Evolutionary conservation across 73 alveolate species (phyloP), one percentile per base, ranked within the genome.

Genomic region (Paramecium bursaria): DNA sequence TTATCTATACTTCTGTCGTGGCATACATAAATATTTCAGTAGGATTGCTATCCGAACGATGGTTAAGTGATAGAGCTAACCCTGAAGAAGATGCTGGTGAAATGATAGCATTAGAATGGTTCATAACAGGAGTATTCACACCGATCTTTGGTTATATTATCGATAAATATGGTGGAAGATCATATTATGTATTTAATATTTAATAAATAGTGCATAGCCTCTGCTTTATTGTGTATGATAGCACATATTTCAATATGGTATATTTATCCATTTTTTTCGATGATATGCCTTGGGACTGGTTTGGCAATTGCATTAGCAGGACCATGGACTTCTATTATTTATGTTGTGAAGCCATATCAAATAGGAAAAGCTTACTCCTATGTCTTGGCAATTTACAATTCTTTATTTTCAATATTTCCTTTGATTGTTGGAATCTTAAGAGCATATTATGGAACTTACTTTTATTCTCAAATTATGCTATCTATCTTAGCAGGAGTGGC

Each of bases 371-470:
- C 48, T 27, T 57, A 57, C 33, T 48, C 76, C 15, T 57, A 57
- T 57, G 31, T 57, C 27, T 30, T 57, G 19, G 27, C 76, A 2
- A 17, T 50, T 25, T 23, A 50, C 4, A 57, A 57, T 30, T 14
- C 33, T 22, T 23, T 30, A 23, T 30, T 57, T 6, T 13, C 76
- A 1, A 30, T 57, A 30, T 30, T 57, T 3, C 76, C 76, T 27
- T 10, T 57, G 2, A 0, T 19, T 7, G 33, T 57, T 27, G 33
- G 76, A 3, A 57, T 33, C 5, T 67, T 67, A 39, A 67, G 82
- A 67, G 82, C 82, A 39, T 67, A 67, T 67, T 35, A 31, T 67
- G 82, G 82, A 42, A 33, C 82, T 21, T 67, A 67, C n/a, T 67
- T 39, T 67, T 31, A 31, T 29, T 57, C 76, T n/a, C 29, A 30